These are phyloP conservation scores for Scutellaria baicalensis DNA, from an alignment of 257 asterid genomes.

Conservation along the genomic window DNA sequence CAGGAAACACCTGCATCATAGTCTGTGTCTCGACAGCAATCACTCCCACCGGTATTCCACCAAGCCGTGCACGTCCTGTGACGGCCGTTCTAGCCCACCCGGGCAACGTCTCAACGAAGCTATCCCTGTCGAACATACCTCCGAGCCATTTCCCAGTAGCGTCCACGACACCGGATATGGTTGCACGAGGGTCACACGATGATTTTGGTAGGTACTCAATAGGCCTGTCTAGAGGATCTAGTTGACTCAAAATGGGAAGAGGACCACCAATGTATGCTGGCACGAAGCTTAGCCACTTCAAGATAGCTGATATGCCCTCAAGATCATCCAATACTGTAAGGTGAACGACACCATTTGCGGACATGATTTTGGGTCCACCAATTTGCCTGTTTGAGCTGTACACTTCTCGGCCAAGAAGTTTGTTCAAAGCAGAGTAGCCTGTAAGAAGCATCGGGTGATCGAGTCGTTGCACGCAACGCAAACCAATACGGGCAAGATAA, in stretches of 20 bases:
- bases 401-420: constrained; percentile 92
- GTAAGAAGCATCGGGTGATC: constrained; percentile 96
- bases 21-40: constrained; percentile 98
- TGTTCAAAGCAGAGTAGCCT: constrained; percentile 91
- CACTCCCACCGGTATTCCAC: constrained; percentile 92
- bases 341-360: constrained; percentile 94
- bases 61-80: constrained; percentile 87
- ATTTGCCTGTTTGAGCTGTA: constrained; percentile 98
- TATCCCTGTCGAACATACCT: constrained; percentile 82
- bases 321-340: constrained; percentile 92
- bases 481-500: constrained; percentile 95
- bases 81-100: constrained; percentile 99
- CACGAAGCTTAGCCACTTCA: constrained; percentile 92
- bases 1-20: constrained; percentile 95
- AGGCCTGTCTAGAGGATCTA: constrained; percentile 66
- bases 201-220: constrained; percentile 79
- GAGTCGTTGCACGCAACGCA: constrained; percentile 93
- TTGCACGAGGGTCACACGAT: constrained; percentile 95
- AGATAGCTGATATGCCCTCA: constrained; percentile 82
- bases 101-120: constrained; percentile 86
- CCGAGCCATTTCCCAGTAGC: constrained; percentile 80
- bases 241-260: constrained; percentile 60
- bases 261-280: constrained; percentile 86
- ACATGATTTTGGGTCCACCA: constrained; percentile 98
- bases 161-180: constrained; percentile 62